Conservation (phyloP, 2,329 filamentous ascomycete genomes). For the Alternaria solani region DNA sequence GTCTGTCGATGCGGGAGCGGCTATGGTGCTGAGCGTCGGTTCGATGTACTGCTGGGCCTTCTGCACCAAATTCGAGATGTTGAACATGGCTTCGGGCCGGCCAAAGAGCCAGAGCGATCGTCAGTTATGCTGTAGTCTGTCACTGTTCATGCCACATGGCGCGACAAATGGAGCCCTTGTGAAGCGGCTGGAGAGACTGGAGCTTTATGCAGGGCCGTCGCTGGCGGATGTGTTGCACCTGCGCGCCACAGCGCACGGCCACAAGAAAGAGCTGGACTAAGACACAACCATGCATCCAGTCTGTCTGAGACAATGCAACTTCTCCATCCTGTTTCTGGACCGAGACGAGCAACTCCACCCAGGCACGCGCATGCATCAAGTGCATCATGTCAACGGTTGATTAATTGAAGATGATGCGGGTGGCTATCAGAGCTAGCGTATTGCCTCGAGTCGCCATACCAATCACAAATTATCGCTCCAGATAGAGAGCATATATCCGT, state of each 20-base stretch:
- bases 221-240: conserved; percentile 16
- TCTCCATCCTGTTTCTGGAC: not conserved
- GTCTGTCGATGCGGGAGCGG: conserved; percentile 71
- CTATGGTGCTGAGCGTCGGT: conserved; percentile 73
- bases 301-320: not conserved
- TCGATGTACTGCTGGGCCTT: conserved; percentile 97
- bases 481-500: not conserved
- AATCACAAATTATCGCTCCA: not conserved
- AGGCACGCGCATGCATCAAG: not conserved
- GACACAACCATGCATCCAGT: not conserved
- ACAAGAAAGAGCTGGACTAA: conserved; percentile 21
- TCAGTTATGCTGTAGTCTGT: conserved; percentile 17
- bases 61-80: conserved; percentile 83
- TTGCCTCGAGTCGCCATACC: not conserved
- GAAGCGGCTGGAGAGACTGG: conserved; percentile 22
- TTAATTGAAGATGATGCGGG: not conserved
- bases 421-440: not conserved
- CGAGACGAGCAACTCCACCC: not conserved
- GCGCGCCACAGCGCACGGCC: conserved; percentile 19
- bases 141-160: conserved; percentile 39
- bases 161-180: conserved; percentile 21
- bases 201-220: conserved; percentile 23
- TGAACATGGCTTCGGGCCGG: conserved; percentile 49
- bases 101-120: conserved; percentile 21
- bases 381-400: not conserved